Evolutionary conservation across 2,329 filamentous ascomycete species (phyloP), one percentile per base, ranked within the genome.

Genomic region (Paracamarosporium sp.): DNA sequence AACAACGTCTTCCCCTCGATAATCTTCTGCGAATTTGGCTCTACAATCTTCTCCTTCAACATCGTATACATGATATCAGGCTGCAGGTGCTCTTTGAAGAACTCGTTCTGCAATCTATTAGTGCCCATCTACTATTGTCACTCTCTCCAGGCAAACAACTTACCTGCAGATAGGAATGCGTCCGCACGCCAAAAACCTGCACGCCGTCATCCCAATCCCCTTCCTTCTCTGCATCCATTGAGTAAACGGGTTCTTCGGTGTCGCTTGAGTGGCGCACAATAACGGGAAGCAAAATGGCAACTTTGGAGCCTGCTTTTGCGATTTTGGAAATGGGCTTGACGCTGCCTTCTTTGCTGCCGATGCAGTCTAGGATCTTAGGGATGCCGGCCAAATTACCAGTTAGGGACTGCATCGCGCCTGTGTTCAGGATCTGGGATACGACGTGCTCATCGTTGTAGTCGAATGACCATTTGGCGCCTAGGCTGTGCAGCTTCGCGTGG

Each of bases 251-350:
- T 56, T 71, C 75, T 17, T 79, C 73, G 0, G 75, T 76, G 4
- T 80, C 76, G 0, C 76, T 81, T 0, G 85, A 81, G 59, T 87
- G 82, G 41, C 73, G 79, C 43, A 86, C 62, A 55, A 89, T 85
- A 15, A 88, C 81, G 0, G 87, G 87, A 5, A 90, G 71, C 73
- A 89, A 80, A 15, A 88, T 73, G 0, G 86, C 87, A 0, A 89
- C 84, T 24, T 73, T 84, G 4, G 79, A 73, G 0, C 84, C 84
- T 1, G 52, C 68, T 56, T 79, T 72, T 0, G 83, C 85, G 24
- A 89, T 75, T 61, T 79, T 79, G 5, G 80, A 77, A 31, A 89
- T 73, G 0, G 71, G 71, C 33, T 35, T 50, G 11, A 75, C 56
- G 46, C 69, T 73, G 6, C 70, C 72, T 1, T 63, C 35, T 48